Evolutionary conservation across 768 basidiomycete species (phyloP), one percentile per base, ranked within the genome.

Genomic region (Mycena galopus): DNA sequence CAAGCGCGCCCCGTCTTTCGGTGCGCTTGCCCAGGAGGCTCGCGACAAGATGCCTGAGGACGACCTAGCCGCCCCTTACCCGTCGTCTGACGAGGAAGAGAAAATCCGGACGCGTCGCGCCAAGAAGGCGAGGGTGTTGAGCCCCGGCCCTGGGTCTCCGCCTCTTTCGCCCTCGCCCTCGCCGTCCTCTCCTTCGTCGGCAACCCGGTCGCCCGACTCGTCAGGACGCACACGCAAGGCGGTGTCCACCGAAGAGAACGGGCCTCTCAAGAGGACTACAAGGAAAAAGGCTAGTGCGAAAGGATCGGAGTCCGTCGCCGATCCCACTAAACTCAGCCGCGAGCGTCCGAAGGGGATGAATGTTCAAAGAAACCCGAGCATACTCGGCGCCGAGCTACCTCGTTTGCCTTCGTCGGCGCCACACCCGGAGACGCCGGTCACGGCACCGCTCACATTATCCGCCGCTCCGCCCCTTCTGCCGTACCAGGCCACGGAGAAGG

Each of bases 21-120:
- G 89, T 12, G 82, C 84, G 35, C 67, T 81, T 51, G 81, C 81
- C 6, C 82, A 83, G 61, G 81, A 81, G 58, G 35, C 67, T 35
- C 72, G 65, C 39, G 71, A 69, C 53, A 75, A 70, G 73, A 67
- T 71, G 59, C 69, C 75, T 37, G 62, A 33, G 35, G 74, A 74
- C 79, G 73, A 55, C 79, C 86, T 77, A 78, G 81, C 80, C 21
- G 80, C 80, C 25, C 84, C 85, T 55, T 85, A 82, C 78, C 82
- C 89, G 27, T 93, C 93, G 16, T 92, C 91, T 23, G 93, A 94
- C 76, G 93, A 94, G 73, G 93, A 94, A 77, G 93, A 94, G 82
- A 91, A 90, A 79, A 76, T 86, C 27, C 88, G 92, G 42, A 86
- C 84, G 47, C 85, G 84, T 73, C 85, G 84, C 39, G 90, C 86